These are phyloP conservation scores for Dioscorea cayenensis DNA, from an alignment of 116 monocot species.

Conservation along the genomic window DNA sequence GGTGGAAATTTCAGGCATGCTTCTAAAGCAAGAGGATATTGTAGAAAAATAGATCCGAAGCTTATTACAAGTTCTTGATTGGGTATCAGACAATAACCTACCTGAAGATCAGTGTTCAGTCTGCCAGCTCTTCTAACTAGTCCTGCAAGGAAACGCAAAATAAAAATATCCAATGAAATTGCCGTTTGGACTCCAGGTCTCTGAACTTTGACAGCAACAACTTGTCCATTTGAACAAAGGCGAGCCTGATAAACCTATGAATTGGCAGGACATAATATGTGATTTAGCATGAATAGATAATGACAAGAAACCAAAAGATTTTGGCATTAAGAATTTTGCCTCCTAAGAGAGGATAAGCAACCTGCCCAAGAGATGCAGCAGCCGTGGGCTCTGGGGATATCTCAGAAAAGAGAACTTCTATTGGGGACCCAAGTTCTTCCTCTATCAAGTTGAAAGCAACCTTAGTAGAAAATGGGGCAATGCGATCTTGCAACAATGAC, in stretches of 20 bases:
- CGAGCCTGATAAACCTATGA: slow-evolving; percentile 91
- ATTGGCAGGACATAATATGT: slow-evolving; percentile 5
- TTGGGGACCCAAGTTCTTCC: slow-evolving; percentile 71
- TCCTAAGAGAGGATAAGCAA: slow-evolving; percentile 1
- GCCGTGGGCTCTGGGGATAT: slow-evolving; percentile 88
- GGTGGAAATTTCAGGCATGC: too few species aligned
- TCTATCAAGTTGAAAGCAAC: slow-evolving; percentile 83
- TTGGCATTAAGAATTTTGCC: too few species aligned
- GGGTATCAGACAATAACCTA: slow-evolving; percentile 14
- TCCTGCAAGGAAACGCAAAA: slow-evolving; percentile 77
- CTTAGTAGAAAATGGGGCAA: slow-evolving; percentile 88
- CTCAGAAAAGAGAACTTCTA: slow-evolving; percentile 85
- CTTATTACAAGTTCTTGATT: not conserved
- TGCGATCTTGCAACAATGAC: slow-evolving; percentile 90
- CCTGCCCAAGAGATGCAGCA: slow-evolving; percentile 98
- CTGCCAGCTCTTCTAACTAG: slow-evolving; percentile 58
- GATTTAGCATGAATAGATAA: not conserved
- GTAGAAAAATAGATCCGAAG: too few species aligned
- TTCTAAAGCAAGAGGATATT: too few species aligned
- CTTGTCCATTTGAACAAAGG: slow-evolving; percentile 51
- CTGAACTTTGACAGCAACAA: slow-evolving; percentile 97
- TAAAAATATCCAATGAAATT: slow-evolving; percentile 92
- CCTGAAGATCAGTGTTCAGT: slow-evolving; percentile 91
- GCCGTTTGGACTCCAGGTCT: slow-evolving; percentile 96
- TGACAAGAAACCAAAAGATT: not conserved